phyloP scores from a whole-genome alignment of 1,139 yeast genomes.

The Pichia sp. region DNA sequence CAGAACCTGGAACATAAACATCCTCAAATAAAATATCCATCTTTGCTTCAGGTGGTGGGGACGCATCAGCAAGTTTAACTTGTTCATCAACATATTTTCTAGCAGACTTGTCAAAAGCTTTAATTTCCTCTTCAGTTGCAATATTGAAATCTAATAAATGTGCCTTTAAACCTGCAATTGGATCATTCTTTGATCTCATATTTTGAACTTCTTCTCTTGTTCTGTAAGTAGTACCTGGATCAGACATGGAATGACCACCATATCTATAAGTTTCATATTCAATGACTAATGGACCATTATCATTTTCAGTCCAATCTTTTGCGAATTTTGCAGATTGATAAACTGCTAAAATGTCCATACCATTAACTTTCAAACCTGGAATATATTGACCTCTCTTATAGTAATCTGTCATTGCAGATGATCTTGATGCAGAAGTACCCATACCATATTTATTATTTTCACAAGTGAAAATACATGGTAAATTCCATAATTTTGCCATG shows the following conservation, averaged over 20 bases:
- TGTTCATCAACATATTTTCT: slow-evolving; percentile 94
- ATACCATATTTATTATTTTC: slow-evolving; percentile 99
- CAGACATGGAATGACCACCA: slow-evolving; percentile 99
- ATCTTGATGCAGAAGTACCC: slow-evolving; percentile 97
- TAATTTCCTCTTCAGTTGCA: slow-evolving; percentile 91
- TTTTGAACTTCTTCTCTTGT: slow-evolving; percentile 99
- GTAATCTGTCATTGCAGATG: slow-evolving; percentile 94
- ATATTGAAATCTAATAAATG: slow-evolving; percentile 73
- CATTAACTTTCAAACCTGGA: slow-evolving; percentile 96
- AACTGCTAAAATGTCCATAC: slow-evolving; percentile 95
- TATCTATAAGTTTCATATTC: slow-evolving; percentile 98
- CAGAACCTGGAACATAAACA: slow-evolving; percentile 92
- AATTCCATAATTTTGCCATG: slow-evolving; percentile 98
- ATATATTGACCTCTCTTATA: slow-evolving; percentile 99
- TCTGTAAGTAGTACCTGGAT: slow-evolving; percentile 99
- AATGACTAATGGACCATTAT: slow-evolving; percentile 92
- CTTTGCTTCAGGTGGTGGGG: slow-evolving; percentile 93
- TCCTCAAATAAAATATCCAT: slow-evolving; percentile 93
- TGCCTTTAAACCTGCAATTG: slow-evolving; percentile 92
- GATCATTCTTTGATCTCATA: slow-evolving; percentile 98
- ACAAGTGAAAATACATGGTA: slow-evolving; percentile 91
- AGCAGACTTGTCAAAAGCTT: slow-evolving; percentile 90
- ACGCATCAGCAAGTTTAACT: slow-evolving; percentile 87
- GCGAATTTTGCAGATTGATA: slow-evolving; percentile 96
- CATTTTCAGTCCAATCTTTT: slow-evolving; percentile 88